A percentile compares a stretch with the other conserved stretches of the same genome.
Evolutionary conservation across 1,284 basidiomycete species (phyloP).

Genomic region (Takashimella koratensis): DNA sequence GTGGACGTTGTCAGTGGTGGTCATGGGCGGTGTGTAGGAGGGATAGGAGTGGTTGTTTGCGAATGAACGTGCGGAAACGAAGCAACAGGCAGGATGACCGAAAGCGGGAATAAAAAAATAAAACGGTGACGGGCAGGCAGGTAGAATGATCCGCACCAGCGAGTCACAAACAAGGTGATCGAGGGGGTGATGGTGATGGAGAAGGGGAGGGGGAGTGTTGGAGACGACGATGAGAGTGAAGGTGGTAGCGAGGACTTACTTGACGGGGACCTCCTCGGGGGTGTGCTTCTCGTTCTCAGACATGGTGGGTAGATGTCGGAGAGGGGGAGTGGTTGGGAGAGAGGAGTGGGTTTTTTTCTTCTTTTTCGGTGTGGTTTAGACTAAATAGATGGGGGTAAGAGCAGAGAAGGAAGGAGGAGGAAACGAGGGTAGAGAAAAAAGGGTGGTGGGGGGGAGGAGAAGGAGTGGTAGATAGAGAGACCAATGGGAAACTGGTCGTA

Average conservation of each 20-base stretch:
- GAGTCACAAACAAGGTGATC: not conserved
- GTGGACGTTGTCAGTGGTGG: not conserved
- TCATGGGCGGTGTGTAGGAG: not conserved
- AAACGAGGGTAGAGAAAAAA: constrained; percentile 1
- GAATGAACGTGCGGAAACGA: no score
- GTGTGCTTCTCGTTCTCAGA: constrained; percentile 42
- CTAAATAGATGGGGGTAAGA: not conserved
- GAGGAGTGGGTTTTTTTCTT: constrained; percentile 9
- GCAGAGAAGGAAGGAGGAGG: not conserved
- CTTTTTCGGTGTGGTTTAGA: not conserved
- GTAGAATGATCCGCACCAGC: not conserved
- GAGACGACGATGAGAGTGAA: not conserved
- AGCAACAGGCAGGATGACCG: no score
- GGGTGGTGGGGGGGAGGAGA: not conserved
- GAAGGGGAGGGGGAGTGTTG: constrained; percentile 1
- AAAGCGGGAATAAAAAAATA: not conserved
- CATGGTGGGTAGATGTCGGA: constrained; percentile 24
- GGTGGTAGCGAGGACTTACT: constrained; percentile 27
- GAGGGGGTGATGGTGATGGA: not conserved
- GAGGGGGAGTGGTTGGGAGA: constrained; percentile 8
- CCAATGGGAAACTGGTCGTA: not conserved
- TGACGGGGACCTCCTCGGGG: constrained; percentile 40
- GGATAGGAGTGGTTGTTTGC: not conserved
- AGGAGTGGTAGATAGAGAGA: not conserved
- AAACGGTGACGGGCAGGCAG: no score